These are phyloP conservation scores for Tuber brumale DNA, from an alignment of 495 filamentous ascomycete genomes.

Conservation along the genomic window DNA sequence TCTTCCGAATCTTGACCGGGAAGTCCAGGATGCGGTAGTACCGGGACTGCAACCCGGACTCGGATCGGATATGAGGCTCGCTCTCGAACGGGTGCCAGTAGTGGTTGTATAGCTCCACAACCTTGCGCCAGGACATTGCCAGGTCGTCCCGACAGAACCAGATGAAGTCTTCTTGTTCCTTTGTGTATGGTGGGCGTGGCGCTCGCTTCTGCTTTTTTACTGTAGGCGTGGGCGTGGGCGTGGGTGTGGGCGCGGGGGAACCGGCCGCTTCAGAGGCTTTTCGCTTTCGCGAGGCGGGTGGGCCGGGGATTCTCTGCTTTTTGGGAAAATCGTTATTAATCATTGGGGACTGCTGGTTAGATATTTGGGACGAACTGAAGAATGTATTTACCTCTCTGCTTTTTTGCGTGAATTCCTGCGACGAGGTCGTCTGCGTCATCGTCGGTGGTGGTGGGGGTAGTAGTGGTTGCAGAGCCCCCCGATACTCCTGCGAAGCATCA, in stretches of 20 bases:
- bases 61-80: constrained; percentile 27
- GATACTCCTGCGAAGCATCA: not conserved
- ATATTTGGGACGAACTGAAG: not conserved
- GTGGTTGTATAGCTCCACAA: constrained; percentile 37
- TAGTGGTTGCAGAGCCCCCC: not conserved
- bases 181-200: constrained; percentile 34
- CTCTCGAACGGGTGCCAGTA: constrained; percentile 33
- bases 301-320: not conserved
- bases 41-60: constrained; percentile 34
- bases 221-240: constrained; percentile 10
- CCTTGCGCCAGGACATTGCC: constrained; percentile 36
- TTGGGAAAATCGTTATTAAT: not conserved
- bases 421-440: constrained; percentile 9
- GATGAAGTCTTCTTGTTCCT: constrained; percentile 40
- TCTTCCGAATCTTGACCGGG: constrained; percentile 36
- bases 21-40: constrained; percentile 38
- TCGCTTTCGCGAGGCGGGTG: not conserved
- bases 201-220: constrained; percentile 24
- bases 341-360: constrained; percentile 7
- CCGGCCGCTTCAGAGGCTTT: not conserved
- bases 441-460: constrained; percentile 10
- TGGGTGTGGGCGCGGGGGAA: not conserved
- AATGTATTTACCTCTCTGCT: not conserved
- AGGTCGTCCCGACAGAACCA: constrained; percentile 39
- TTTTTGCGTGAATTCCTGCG: not conserved